Evolutionary conservation across 1,139 yeast genomes (phyloP).

Genomic region (Debaryomyces nepalensis): DNA sequence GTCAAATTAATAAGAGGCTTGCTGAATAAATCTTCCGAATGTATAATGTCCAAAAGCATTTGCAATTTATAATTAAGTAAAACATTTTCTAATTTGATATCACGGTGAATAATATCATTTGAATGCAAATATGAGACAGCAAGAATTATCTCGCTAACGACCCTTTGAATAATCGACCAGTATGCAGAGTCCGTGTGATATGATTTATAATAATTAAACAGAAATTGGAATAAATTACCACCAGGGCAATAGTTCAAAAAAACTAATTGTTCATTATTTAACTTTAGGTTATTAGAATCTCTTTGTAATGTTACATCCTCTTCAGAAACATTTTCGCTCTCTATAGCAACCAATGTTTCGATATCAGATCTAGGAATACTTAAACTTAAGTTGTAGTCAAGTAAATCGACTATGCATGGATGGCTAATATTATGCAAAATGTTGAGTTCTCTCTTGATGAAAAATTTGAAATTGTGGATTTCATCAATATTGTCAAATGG

Average conservation of each 20-base stretch:
- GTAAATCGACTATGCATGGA: constrained; percentile 43
- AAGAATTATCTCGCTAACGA: constrained; percentile 68
- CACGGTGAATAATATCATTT: constrained; percentile 77
- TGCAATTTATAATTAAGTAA: constrained; percentile 46
- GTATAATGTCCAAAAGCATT: constrained; percentile 14
- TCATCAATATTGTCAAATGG: constrained; percentile 35
- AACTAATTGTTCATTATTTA: constrained; percentile 49
- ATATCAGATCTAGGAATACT: constrained; percentile 29
- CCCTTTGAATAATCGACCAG: constrained; percentile 56
- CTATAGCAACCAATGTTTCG: constrained; percentile 18
- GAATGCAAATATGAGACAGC: constrained; percentile 79
- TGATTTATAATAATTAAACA: constrained; percentile 38
- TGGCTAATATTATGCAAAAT: constrained; percentile 55
- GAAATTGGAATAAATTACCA: constrained; percentile 77
- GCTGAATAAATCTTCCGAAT: constrained; percentile 14
- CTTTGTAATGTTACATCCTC: constrained; percentile 9
- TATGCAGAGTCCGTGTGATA: constrained; percentile 29
- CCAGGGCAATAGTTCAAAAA: constrained; percentile 80
- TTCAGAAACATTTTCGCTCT: constrained; percentile 24
- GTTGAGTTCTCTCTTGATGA: constrained; percentile 74
- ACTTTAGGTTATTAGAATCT: constrained; percentile 31
- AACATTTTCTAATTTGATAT: constrained; percentile 83
- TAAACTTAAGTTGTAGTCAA: constrained; percentile 38
- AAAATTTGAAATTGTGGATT: constrained; percentile 58
- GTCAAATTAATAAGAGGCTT: constrained; percentile 65